Evolutionary conservation across 2,329 filamentous ascomycete species (phyloP).

Genomic region (Fusarium floridanum): DNA sequence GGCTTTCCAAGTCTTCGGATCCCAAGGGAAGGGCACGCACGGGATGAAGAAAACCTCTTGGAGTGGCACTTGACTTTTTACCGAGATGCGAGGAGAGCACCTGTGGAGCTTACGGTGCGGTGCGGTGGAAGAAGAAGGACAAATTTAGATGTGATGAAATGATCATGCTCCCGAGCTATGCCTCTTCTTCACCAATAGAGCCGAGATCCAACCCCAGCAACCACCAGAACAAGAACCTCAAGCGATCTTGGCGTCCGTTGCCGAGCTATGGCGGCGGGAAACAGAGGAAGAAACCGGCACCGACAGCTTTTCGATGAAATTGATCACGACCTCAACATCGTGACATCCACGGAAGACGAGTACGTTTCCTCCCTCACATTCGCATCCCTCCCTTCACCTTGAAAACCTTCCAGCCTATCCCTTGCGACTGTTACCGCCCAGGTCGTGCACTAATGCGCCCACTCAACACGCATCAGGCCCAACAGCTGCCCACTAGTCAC

Average conservation of each 20-base stretch:
- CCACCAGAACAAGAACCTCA: conserved; percentile 25
- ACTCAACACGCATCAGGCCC: conserved; percentile 39
- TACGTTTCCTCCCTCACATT: conserved; percentile 15
- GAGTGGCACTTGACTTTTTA: conserved; percentile 18
- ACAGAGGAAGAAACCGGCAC: conserved; percentile 22
- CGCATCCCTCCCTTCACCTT: conserved; percentile 8
- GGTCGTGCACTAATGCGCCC: conserved; percentile 45
- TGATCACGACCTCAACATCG: conserved; percentile 3
- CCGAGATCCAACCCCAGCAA: conserved; percentile 31
- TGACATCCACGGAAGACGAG: not conserved
- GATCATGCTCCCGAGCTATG: conserved; percentile 16
- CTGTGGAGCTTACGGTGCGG: conserved; percentile 27
- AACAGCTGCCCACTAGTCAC: conserved; percentile 1
- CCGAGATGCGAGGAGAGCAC: conserved; percentile 17
- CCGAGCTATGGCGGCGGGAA: conserved; percentile 16
- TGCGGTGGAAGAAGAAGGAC: conserved; percentile 33
- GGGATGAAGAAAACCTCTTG: conserved; percentile 24
- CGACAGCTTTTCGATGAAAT: not conserved
- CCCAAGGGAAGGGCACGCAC: conserved; percentile 36
- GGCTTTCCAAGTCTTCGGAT: not conserved
- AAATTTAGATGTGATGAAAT: conserved; percentile 15
- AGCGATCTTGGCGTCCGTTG: conserved; percentile 38
- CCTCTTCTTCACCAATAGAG: conserved; percentile 33
- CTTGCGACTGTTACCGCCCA: conserved; percentile 28
- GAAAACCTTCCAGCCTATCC: conserved; percentile 32